Conservation (phyloP, 129 eudicot species). For the Pittosporum tobira region DNA sequence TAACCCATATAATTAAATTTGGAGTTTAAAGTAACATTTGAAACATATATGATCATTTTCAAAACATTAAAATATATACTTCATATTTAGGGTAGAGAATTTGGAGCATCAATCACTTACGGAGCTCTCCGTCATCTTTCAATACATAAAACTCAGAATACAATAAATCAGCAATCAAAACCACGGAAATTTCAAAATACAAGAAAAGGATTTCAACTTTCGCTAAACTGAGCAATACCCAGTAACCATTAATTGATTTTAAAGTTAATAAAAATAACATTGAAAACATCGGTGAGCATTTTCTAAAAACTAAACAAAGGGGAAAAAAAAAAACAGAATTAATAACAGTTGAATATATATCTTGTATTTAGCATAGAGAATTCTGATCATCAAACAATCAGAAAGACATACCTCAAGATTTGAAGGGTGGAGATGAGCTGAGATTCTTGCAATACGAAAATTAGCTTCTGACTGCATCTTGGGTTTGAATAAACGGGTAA, state of each 20-base stretch:
- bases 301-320: background rate
- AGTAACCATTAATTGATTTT: background rate
- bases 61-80: too few relatives aligned
- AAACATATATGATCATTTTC: too few relatives aligned
- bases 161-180: background rate
- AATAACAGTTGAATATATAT: background rate
- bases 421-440: constrained; percentile 82
- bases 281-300: background rate
- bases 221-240: constrained; percentile 8
- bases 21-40: background rate
- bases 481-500: background rate
- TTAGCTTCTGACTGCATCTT: constrained; percentile 38
- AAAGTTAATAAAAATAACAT: background rate
- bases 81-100: too few relatives aligned
- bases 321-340: background rate
- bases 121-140: too few relatives aligned
- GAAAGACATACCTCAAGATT: constrained; percentile 42
- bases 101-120: too few relatives aligned
- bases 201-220: background rate
- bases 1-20: background rate
- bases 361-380: background rate
- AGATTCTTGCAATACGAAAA: constrained; percentile 67
- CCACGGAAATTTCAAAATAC: constrained; percentile 1
- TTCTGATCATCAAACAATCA: constrained; percentile 1
- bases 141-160: background rate